Percentiles rank a stretch among this genome's conserved stretches.
Evolutionary conservation across 73 alveolate species (phyloP).

Genomic region (Uronychia setigera): DNA sequence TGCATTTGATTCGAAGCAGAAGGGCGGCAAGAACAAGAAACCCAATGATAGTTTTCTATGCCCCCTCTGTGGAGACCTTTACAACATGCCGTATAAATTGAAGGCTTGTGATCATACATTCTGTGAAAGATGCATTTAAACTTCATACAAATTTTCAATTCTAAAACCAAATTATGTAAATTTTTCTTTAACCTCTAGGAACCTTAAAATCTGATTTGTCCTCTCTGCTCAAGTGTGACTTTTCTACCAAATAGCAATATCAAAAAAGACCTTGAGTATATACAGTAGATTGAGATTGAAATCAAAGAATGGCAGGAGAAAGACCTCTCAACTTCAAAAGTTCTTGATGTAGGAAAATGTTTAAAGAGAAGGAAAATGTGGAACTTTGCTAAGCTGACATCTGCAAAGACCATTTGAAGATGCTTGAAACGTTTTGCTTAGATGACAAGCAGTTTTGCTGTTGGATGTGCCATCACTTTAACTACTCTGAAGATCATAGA

Average conservation of each 20-base stretch:
- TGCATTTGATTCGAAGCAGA: no score
- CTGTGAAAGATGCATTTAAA: conserved; percentile 46
- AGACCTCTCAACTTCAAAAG: conserved; percentile 50
- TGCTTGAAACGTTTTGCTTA: conserved; percentile 50
- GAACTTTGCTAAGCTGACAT: conserved; percentile 16
- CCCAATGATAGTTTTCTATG: conserved; percentile 1
- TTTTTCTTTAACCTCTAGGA: background rate
- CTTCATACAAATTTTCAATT: conserved; percentile 25
- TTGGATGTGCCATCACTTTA: conserved; percentile 64
- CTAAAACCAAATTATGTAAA: conserved; percentile 57
- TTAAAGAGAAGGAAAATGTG: no score
- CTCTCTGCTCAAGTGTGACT: conserved; percentile 41
- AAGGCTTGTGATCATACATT: conserved; percentile 23
- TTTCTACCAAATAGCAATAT: conserved; percentile 32
- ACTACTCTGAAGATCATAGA: conserved; percentile 45
- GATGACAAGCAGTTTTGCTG: conserved; percentile 51
- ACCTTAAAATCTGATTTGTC: conserved; percentile 40
- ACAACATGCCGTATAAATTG: background rate
- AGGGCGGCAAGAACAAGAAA: no score
- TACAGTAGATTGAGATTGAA: conserved; percentile 49
- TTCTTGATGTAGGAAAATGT: conserved; percentile 21
- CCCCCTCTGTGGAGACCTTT: background rate
- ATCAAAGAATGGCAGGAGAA: conserved; percentile 61
- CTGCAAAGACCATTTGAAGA: conserved; percentile 46
- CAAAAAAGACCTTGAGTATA: conserved; percentile 38